phyloP scores from a whole-genome alignment of 441 rosid species.

The Rhodomyrtus psidioides region DNA sequence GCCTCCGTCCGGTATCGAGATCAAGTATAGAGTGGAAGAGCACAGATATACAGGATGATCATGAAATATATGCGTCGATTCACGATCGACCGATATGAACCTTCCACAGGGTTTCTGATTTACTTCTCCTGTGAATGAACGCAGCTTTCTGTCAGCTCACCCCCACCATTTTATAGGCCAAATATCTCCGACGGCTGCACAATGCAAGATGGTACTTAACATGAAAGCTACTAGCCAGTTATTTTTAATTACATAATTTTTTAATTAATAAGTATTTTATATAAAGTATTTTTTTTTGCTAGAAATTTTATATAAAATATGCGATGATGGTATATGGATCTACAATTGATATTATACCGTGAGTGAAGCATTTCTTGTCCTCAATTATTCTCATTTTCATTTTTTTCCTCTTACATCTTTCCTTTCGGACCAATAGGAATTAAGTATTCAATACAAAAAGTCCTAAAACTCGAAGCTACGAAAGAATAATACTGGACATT shows the following conservation, averaged over 20 bases:
- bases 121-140: background rate
- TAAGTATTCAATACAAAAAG: background rate
- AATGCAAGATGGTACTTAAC: background rate
- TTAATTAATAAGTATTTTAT: too few species aligned
- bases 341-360: too few species aligned
- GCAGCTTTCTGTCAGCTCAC: background rate
- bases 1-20: background rate
- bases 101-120: background rate
- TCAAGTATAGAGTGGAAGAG: background rate
- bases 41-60: background rate
- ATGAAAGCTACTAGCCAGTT: too few species aligned
- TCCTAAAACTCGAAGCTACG: too few species aligned
- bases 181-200: background rate
- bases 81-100: background rate
- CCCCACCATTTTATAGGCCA: background rate
- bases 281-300: too few species aligned
- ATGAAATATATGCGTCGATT: background rate
- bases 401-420: background rate
- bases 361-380: too few species aligned
- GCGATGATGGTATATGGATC: too few species aligned
- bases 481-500: too few species aligned
- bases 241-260: too few species aligned
- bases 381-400: background rate
- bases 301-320: too few species aligned
- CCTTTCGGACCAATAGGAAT: background rate